Evolutionary conservation across 768 basidiomycete species (phyloP), one percentile per base, ranked within the genome.

Genomic region (Suillus occidentalis): DNA sequence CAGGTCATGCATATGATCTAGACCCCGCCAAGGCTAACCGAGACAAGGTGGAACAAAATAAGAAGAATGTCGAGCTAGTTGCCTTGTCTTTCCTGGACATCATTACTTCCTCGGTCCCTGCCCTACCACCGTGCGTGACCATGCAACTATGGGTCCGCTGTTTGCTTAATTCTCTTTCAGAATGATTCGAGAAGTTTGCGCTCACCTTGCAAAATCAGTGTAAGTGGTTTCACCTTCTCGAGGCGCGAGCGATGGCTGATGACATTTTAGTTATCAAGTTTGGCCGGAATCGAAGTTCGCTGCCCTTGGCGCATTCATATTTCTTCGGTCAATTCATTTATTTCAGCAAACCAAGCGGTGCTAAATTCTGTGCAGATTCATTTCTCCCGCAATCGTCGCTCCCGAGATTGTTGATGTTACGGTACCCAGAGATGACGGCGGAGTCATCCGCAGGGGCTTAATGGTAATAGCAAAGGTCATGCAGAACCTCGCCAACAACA

Each of bases 401-500:
- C 95, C 95, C 0, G 92, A 94, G 70, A 86, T 80, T 12, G 86
- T 97, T 20, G 96, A 97, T 70, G 81, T 97, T 45, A 89, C 93
- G 66, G 72, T 94, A 0, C 90, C 92, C 0, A 82, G 83, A 65
- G 90, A 89, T 43, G 82, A 84, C 43, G 78, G 82, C 47, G 70
- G 72, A 6, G 81, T 84, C 36, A 82, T 92, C 61, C 89, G 92
- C 20, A 87, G 91, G 49, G 94, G 92, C 20, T 80, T 97, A 16
- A 89, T 92, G 83, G 80, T 92, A 56, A 90, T 97, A 67, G 92
- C 94, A 52, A 97, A 96, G 78, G 88, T 96, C 63, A 89, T 97
- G 55, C 95, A 97, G 76, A 95, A 94, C 71, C 78, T 97, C 37
- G 95, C 95, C 22, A 98, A 97, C 78, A 97, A 97, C 69, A 90